phyloP scores from a whole-genome alignment of 2,329 filamentous ascomycete species.

The Epicoccum sorghinum region DNA sequence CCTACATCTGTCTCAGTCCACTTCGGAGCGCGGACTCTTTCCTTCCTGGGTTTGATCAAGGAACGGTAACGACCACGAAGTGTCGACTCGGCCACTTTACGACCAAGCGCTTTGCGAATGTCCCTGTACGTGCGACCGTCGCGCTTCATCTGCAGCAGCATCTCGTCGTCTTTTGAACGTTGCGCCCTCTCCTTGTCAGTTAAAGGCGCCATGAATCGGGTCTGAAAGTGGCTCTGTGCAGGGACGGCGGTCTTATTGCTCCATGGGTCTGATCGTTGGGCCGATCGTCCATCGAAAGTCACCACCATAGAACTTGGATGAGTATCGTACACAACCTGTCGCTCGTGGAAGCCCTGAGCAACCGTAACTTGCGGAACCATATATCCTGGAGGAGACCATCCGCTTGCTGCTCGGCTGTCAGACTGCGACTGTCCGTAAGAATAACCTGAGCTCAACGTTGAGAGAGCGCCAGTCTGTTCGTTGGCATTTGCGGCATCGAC shows the following conservation, averaged over 20 bases:
- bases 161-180: conserved; percentile 34
- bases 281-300: not conserved
- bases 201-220: conserved; percentile 2
- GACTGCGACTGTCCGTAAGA: conserved; percentile 13
- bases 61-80: conserved; percentile 71
- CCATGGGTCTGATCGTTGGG: conserved; percentile 10
- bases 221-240: conserved; percentile 9
- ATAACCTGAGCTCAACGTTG: conserved; percentile 8
- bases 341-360: not conserved
- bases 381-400: conserved; percentile 17
- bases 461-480: not conserved
- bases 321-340: not conserved
- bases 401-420: conserved; percentile 7
- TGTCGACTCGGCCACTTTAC: conserved; percentile 72
- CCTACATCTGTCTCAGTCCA: conserved; percentile 71
- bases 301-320: conserved; percentile 4
- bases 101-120: conserved; percentile 62
- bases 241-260: conserved; percentile 9
- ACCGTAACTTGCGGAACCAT: not conserved
- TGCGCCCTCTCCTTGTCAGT: not conserved
- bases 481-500: not conserved
- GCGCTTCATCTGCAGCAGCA: conserved; percentile 60
- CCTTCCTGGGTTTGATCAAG: conserved; percentile 67
- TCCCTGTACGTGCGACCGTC: conserved; percentile 69
- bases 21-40: conserved; percentile 68